Evolutionary conservation across 768 basidiomycete genomes (phyloP), one percentile per base, ranked within the genome.

Genomic region (Hemileccinum impolitum): DNA sequence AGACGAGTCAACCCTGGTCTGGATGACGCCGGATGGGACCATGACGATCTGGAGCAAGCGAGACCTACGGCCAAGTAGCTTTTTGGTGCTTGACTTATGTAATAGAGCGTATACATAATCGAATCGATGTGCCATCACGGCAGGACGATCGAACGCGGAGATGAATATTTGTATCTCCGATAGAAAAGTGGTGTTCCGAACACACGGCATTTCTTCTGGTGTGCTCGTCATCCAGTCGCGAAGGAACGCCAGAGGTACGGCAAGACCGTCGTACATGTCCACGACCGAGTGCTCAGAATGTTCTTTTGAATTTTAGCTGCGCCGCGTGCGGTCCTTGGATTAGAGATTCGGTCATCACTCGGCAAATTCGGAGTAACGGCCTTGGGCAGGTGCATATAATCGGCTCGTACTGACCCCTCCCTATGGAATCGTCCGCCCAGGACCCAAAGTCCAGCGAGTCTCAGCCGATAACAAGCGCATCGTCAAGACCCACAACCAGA

Each of bases 1-100:
- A 72, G 94, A 48, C 73, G 76, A 56, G 70, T 87, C 3, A 94
- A 93, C 67, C 91, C 91, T 14, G 90, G 84, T 25, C 48, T 75
- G 42, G 65, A 68, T 19, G 67, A 66, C 34, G 60, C 56, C 39
- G 55, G 59, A 34, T 60, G 64, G 60, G 61, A 67, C 38, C 56
- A 61, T 25, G 53, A 38, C 15, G 64, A 64, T 45, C 42, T 48
- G 25, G 62, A 59, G 52, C 45, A 48, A 19, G 58, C 28, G 32
- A 45, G 58, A 43, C 48, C 47, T 7, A 36, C 17, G 9, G 52
- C 50, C 35, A 54, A 46, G 51, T 63, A 54, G 48, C 39, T 39
- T 51, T 39, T 11, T 34, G n/a, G 30, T 42, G 23, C 3, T 23
- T n/a, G n/a, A n/a, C n/a, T n/a, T 32, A 15, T 17, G 17, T 39